phyloP scores from a whole-genome alignment of 805 yeast species.

The Clavispora phyllophila region DNA sequence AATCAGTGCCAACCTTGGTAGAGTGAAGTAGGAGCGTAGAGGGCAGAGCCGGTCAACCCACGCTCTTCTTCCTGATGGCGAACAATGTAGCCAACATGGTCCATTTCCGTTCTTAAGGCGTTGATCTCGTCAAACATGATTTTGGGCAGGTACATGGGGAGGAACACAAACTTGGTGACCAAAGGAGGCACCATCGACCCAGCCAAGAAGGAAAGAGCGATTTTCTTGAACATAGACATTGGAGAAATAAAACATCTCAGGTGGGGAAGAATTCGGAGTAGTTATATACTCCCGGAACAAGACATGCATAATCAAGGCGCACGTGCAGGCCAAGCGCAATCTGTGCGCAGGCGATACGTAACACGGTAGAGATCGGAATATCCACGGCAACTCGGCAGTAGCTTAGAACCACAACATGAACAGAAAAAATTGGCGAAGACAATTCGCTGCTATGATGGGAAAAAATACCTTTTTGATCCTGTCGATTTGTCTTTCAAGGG shows the following conservation, averaged over 20 bases:
- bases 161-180: slow-evolving; percentile 21
- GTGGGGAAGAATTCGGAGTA: not conserved
- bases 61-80: slow-evolving; percentile 25
- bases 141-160: slow-evolving; percentile 21
- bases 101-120: slow-evolving; percentile 25
- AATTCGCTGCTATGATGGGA: too few species aligned
- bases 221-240: not conserved
- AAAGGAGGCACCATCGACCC: slow-evolving; percentile 30
- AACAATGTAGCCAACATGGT: slow-evolving; percentile 32
- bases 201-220: slow-evolving; percentile 12
- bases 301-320: not conserved
- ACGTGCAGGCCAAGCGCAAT: not conserved
- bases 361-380: not conserved
- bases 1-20: slow-evolving; percentile 17
- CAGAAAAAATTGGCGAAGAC: too few species aligned
- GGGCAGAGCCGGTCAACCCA: slow-evolving; percentile 24
- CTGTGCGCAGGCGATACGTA: not conserved
- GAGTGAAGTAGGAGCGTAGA: slow-evolving; percentile 24
- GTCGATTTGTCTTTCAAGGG: not conserved
- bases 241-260: not conserved
- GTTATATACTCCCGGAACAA: not conserved
- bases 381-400: not conserved
- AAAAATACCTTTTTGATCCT: too few species aligned
- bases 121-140: slow-evolving; percentile 25
- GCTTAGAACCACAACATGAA: too few species aligned